These are phyloP conservation scores for Rhododendron mucronatum DNA, from an alignment of 148 eudicot genomes.

Conservation along the genomic window DNA sequence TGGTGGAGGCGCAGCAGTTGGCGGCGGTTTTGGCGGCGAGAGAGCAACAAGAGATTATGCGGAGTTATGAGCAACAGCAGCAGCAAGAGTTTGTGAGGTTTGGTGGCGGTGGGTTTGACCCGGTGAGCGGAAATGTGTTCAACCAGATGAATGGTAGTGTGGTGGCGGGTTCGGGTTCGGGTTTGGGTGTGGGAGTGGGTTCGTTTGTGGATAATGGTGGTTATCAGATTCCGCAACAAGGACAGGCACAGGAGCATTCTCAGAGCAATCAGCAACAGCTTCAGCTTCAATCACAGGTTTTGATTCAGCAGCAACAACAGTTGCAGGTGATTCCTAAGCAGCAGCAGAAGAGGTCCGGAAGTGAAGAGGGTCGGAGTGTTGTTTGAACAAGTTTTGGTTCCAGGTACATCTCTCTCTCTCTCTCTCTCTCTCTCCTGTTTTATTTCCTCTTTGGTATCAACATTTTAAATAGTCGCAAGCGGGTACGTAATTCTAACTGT, in stretches of 20 bases:
- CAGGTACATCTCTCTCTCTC: constrained; percentile 12
- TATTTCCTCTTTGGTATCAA: not conserved
- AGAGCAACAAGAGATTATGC: constrained; percentile 54
- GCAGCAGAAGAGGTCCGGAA: constrained; percentile 27
- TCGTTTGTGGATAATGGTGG: constrained; percentile 23
- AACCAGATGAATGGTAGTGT: constrained; percentile 22
- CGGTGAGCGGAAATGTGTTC: constrained; percentile 22
- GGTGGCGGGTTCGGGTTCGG: constrained; percentile 28
- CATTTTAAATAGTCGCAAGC: not conserved
- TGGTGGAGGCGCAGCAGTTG: constrained; percentile 50
- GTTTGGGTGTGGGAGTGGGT: constrained; percentile 32
- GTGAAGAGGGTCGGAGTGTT: constrained; percentile 34
- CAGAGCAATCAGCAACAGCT: constrained; percentile 12
- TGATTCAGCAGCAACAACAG: constrained; percentile 26
- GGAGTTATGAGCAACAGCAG: constrained; percentile 48
- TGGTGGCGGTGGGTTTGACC: constrained; percentile 21
- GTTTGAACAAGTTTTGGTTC: constrained; percentile 15
- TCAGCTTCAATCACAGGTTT: constrained; percentile 10
- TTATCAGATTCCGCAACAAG: constrained; percentile 32
- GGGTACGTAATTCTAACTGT: too few relatives aligned
- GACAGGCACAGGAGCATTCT: constrained; percentile 17
- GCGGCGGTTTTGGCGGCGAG: constrained; percentile 38
- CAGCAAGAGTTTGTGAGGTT: constrained; percentile 31
- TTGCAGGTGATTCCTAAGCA: constrained; percentile 25
- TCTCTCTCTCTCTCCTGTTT: not conserved